Conservation (phyloP, 2,329 filamentous ascomycete species). For the Colletotrichum liaoningense region DNA sequence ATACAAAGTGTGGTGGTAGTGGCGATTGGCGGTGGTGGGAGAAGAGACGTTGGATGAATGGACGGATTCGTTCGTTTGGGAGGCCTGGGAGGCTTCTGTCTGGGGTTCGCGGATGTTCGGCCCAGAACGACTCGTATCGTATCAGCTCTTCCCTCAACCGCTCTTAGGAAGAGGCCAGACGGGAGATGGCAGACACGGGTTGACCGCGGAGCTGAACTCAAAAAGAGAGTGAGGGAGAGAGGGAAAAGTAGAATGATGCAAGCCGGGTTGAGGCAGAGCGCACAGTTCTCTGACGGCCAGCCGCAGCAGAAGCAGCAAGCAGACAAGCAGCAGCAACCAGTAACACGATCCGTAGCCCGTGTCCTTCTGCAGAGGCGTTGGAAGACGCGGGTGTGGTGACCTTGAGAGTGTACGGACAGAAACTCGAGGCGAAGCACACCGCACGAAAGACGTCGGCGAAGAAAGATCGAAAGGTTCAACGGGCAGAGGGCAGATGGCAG, state of each 20-base stretch:
- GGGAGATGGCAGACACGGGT: background rate
- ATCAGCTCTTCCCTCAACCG: background rate
- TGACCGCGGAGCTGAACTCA: background rate
- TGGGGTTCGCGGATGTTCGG: background rate
- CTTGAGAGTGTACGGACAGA: background rate
- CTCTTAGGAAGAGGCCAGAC: background rate
- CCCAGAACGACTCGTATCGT: background rate
- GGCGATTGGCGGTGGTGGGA: background rate
- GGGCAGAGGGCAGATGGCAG: background rate
- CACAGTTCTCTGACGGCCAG: background rate
- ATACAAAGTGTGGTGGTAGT: background rate
- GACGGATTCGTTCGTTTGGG: constrained; percentile 12
- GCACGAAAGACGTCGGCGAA: background rate
- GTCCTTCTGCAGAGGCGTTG: background rate
- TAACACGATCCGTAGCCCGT: background rate
- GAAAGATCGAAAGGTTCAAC: background rate
- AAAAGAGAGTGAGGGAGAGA: background rate
- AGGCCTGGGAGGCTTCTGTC: background rate
- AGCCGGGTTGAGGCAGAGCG: background rate
- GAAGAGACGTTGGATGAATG: constrained; percentile 14
- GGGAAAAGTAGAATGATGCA: background rate
- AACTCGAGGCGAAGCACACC: background rate
- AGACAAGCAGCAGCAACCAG: background rate
- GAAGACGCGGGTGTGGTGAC: background rate
- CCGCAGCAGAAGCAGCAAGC: background rate